Evolutionary conservation across 2,329 filamentous ascomycete species (phyloP), one percentile per base, ranked within the genome.

Genomic region (Neurospora crassa): DNA sequence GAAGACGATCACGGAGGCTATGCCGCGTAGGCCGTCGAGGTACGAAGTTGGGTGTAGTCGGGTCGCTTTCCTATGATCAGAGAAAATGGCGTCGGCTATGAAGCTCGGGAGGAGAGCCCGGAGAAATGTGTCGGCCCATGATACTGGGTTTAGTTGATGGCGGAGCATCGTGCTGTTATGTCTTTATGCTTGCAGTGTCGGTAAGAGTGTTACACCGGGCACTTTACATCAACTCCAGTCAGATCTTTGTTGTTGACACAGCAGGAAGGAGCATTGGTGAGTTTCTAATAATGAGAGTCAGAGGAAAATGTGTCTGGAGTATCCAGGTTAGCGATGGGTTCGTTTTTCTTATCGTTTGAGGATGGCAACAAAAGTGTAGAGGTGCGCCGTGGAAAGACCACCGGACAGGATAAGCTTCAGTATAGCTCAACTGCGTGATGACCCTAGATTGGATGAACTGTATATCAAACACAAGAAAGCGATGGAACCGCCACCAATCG

Each of bases 1-100:
- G 74, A 84, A 85, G 72, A 86, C 84, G 59, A 85, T 74, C 69
- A 85, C 78, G 11, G 83, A 82, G 20, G 84, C 84, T 40, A 86
- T 77, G 34, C 84, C 84, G n/a, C 84, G 83, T 67, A 86, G 77
- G 41, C 84, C 83, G 76, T 86, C 84, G 67, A 86, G 80, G 74
- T 84, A 85, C 14, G 83, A 82, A 1, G 83, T 84, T 59, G 81
- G 79, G 73, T 83, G 82, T 10, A 80, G 45, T 47, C 72, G 76
- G 72, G 75, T 78, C 45, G 73, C 70, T 45, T 74, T 73, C 71
- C 73, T 76, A 59, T 78, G 76, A 6, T 80, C 77, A 40, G 78
- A 78, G 76, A 78, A 79, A 70, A 79, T 29, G 53, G 70, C 40
- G 67, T 79, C 77, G 71, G 78, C 75, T 70, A 81, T 70, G 72